phyloP scores from a whole-genome alignment of 768 basidiomycete genomes.

The Daedaleopsis sinensis region DNA sequence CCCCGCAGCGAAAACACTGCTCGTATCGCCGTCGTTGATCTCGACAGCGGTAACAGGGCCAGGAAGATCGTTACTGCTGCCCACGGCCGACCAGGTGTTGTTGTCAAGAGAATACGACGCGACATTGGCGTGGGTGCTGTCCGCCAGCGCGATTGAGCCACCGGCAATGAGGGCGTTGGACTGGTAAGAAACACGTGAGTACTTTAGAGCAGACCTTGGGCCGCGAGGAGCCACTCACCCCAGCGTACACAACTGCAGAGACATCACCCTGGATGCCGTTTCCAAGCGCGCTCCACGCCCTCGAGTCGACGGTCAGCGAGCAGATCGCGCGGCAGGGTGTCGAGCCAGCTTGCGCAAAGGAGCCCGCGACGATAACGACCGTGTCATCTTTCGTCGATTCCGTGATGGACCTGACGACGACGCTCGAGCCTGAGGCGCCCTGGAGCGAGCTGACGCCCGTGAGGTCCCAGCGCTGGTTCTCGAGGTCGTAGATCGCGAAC shows the following conservation, averaged over 20 bases:
- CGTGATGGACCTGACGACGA: conserved; percentile 74
- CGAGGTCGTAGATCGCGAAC: conserved; percentile 81
- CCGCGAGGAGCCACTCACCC: conserved; percentile 52
- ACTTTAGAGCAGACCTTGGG: background rate
- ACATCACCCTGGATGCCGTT: conserved; percentile 83
- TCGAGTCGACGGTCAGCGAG: conserved; percentile 62
- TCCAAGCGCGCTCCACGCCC: conserved; percentile 82
- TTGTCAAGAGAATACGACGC: conserved; percentile 74
- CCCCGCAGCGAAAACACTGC: conserved; percentile 91
- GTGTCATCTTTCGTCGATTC: conserved; percentile 60
- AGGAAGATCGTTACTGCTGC: conserved; percentile 62
- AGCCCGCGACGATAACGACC: conserved; percentile 82
- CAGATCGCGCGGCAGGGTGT: conserved; percentile 80
- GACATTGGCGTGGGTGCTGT: conserved; percentile 69
- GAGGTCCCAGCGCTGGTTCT: conserved; percentile 61
- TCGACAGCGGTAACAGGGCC: conserved; percentile 91
- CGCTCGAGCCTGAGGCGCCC: conserved; percentile 51
- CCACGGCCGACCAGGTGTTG: conserved; percentile 73
- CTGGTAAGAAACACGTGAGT: conserved; percentile 38
- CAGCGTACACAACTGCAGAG: conserved; percentile 76
- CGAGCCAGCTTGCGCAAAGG: conserved; percentile 79
- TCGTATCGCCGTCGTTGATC: conserved; percentile 77
- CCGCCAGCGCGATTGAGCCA: conserved; percentile 73
- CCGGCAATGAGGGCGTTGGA: conserved; percentile 72
- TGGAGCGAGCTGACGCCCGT: conserved; percentile 63